phyloP scores from a whole-genome alignment of 495 filamentous ascomycete species.

The Xylaria intraflava region DNA sequence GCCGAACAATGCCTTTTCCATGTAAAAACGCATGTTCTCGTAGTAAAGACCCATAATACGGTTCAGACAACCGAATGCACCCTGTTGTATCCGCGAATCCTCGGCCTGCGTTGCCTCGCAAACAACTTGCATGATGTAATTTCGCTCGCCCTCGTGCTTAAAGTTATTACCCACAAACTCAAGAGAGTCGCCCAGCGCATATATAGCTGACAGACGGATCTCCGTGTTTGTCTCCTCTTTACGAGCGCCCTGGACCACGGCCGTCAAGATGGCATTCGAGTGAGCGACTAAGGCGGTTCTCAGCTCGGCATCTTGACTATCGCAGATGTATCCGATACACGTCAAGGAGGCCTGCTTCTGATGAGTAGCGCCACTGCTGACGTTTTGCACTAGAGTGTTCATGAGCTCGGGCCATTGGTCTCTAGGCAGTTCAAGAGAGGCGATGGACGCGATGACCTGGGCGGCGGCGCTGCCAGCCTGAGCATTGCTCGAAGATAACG shows the following conservation, averaged over 20 bases:
- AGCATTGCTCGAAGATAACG: conserved; percentile 65
- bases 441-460: conserved; percentile 91
- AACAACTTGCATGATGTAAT: conserved; percentile 99
- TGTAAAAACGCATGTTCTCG: conserved; percentile 99
- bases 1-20: conserved; percentile 98
- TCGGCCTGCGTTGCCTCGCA: conserved; percentile 94
- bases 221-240: conserved; percentile 90
- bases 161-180: conserved; percentile 98
- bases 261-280: conserved; percentile 95
- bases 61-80: conserved; percentile 93
- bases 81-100: conserved; percentile 85
- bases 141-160: conserved; percentile 96
- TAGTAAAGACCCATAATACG: conserved; percentile 98
- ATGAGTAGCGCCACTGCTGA: conserved; percentile 74
- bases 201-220: conserved; percentile 85
- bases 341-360: conserved; percentile 91
- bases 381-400: conserved; percentile 78
- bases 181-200: conserved; percentile 90
- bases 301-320: conserved; percentile 83
- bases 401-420: conserved; percentile 96
- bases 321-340: conserved; percentile 95
- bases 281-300: conserved; percentile 72
- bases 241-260: conserved; percentile 92
- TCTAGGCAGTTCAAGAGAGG: conserved; percentile 85
- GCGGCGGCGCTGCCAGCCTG: conserved; percentile 84